phyloP scores from a whole-genome alignment of 108 stramenopile species.

The Pelagomonas calceolata region DNA sequence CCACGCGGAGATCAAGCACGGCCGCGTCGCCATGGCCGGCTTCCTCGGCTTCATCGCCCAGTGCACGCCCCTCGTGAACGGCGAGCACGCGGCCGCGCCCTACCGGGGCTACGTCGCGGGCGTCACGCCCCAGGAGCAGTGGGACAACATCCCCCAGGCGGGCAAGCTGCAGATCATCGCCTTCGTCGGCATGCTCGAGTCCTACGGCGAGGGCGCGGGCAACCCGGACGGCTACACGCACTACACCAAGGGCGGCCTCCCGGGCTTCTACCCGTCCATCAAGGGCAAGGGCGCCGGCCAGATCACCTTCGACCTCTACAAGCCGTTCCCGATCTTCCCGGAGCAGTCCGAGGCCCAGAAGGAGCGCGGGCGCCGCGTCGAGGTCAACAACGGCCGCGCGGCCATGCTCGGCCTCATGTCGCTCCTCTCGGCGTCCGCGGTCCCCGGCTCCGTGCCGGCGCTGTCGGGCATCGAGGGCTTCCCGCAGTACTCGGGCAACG shows the following conservation, averaged over 20 bases:
- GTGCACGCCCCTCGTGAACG: not conserved
- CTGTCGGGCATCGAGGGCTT: conserved; percentile 32
- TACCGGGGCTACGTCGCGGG: conserved; percentile 1
- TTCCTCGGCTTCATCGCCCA: conserved; percentile 55
- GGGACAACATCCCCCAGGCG: conserved; percentile 8
- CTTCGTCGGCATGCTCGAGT: conserved; percentile 38
- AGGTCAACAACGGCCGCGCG: conserved; percentile 53
- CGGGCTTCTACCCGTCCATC: conserved; percentile 49
- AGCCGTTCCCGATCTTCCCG: conserved; percentile 49
- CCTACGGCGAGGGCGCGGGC: conserved; percentile 49
- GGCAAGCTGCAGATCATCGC: conserved; percentile 24
- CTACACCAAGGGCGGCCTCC: conserved; percentile 51
- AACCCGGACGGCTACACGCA: conserved; percentile 24
- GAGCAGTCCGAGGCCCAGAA: conserved; percentile 47
- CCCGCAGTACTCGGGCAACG: conserved; percentile 44
- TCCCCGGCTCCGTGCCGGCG: conserved; percentile 49
- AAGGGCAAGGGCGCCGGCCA: conserved; percentile 7
- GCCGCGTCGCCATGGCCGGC: conserved; percentile 50
- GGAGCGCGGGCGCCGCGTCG: conserved; percentile 39
- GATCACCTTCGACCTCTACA: not conserved
- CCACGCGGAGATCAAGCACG: conserved; percentile 52
- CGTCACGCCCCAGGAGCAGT: conserved; percentile 8
- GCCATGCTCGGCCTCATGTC: conserved; percentile 56
- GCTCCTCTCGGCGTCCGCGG: conserved; percentile 42
- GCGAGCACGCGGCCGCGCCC: not conserved